These are phyloP conservation scores for Straminergon stramineum DNA, from an alignment of 225 moss, liverwort and hornwort genomes.

Conservation along the genomic window DNA sequence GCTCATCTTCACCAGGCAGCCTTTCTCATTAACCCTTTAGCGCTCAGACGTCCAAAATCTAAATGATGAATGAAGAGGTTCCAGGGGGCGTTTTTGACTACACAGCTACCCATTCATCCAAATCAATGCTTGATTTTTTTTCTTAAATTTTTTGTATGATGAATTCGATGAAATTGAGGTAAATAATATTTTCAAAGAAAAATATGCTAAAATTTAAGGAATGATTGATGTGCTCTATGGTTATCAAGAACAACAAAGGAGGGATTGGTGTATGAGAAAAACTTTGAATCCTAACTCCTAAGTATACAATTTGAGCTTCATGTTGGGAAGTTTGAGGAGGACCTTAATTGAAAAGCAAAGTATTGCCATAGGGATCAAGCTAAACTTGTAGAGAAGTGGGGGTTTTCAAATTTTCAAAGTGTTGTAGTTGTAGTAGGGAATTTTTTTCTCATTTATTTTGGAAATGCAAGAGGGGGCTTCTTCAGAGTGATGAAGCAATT, in stretches of 20 bases:
- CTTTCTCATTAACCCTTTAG: not conserved
- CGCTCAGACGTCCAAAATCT: not conserved
- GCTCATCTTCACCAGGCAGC: not conserved
- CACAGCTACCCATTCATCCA: not conserved
- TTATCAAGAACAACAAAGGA: fast-evolving
- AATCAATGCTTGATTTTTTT: not conserved
- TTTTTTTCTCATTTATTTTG: not conserved
- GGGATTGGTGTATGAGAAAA: fast-evolving
- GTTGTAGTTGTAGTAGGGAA: not conserved
- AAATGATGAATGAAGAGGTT: not conserved
- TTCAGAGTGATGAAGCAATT: not conserved
- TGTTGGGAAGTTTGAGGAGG: not conserved
- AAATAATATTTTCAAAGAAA: not conserved
- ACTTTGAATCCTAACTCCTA: fast-evolving
- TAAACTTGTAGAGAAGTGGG: fast-evolving
- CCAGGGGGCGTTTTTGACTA: fast-evolving
- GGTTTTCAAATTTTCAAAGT: not conserved
- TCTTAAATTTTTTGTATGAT: not conserved
- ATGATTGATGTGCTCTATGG: fast-evolving
- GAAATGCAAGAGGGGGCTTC: not conserved
- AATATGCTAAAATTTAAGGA: too few species aligned
- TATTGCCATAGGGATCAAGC: fast-evolving
- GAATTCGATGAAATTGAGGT: not conserved
- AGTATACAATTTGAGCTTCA: not conserved
- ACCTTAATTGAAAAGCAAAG: not conserved